These are phyloP conservation scores for Leishmania amazonensis DNA, from an alignment of 208 protist species.

Conservation along the genomic window DNA sequence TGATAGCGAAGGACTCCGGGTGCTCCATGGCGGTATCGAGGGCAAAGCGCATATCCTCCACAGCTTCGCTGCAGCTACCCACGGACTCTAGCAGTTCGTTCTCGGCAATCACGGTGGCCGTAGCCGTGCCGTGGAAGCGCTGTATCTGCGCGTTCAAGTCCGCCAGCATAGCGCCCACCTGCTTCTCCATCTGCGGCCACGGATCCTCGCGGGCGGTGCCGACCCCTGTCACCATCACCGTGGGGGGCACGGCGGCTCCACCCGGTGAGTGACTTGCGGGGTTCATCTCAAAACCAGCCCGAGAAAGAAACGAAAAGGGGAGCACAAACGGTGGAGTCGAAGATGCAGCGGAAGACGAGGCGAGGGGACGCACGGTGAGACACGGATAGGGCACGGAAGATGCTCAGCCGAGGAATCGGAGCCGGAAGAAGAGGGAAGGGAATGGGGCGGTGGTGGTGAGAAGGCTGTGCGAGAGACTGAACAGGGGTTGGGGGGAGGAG, in stretches of 20 bases:
- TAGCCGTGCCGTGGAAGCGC: constrained; percentile 44
- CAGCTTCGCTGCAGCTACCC: constrained; percentile 53
- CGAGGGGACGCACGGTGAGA: neutral
- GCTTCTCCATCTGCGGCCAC: constrained; percentile 82
- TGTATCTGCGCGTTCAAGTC: constrained; percentile 66
- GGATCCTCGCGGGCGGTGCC: constrained; percentile 60
- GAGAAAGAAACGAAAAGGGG: neutral
- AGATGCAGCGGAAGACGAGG: neutral
- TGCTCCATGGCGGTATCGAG: constrained; percentile 80
- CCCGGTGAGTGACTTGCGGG: neutral
- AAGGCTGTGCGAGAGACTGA: neutral
- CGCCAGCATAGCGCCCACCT: constrained; percentile 71
- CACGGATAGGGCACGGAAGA: neutral
- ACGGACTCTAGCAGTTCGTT: constrained; percentile 77
- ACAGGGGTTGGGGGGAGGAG: neutral
- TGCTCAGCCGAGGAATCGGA: neutral
- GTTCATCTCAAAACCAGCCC: neutral
- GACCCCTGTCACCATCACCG: constrained; percentile 2
- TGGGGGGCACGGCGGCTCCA: constrained; percentile 1
- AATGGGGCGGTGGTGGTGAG: neutral
- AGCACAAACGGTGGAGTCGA: neutral
- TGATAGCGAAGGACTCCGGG: constrained; percentile 76
- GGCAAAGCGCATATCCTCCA: constrained; percentile 82
- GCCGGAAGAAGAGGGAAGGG: neutral
- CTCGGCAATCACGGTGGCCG: constrained; percentile 66